phyloP scores from a whole-genome alignment of 805 yeast species.

The Starmerella davenportii region DNA sequence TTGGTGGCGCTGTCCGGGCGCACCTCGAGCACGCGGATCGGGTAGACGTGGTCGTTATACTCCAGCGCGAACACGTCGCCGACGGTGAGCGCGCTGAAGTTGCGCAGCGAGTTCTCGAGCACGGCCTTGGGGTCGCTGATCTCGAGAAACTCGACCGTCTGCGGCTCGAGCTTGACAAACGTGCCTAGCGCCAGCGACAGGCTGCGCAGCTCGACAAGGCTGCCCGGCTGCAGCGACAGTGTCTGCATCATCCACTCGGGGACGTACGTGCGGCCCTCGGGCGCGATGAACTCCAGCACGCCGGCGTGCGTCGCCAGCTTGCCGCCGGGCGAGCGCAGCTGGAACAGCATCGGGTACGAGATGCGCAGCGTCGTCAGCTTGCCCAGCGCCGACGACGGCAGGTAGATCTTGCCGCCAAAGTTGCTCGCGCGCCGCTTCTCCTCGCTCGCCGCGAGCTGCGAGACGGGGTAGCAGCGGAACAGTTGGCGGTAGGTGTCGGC shows the following conservation, averaged over 20 bases:
- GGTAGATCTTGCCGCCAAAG: constrained; percentile 85
- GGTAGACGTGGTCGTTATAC: constrained; percentile 63
- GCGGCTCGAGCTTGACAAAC: constrained; percentile 90
- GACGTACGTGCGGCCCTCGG: constrained; percentile 84
- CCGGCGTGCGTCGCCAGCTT: constrained; percentile 64
- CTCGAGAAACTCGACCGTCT: constrained; percentile 78
- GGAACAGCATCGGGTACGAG: constrained; percentile 90
- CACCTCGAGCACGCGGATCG: constrained; percentile 69
- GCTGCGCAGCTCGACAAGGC: constrained; percentile 49
- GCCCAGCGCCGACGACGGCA: constrained; percentile 84
- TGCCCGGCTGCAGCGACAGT: constrained; percentile 54
- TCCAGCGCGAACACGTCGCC: constrained; percentile 69
- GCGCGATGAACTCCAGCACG: constrained; percentile 89
- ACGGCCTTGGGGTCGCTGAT: constrained; percentile 95
- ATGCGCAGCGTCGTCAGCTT: constrained; percentile 77
- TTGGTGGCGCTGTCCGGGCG: constrained; percentile 50
- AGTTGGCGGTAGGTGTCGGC: constrained; percentile 51
- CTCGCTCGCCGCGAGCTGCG: constrained; percentile 65
- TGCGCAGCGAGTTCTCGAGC: constrained; percentile 74
- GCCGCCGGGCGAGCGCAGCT: constrained; percentile 43
- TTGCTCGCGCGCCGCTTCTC: constrained; percentile 47
- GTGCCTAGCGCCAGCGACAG: constrained; percentile 71
- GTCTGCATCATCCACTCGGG: constrained; percentile 96
- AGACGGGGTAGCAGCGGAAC: constrained; percentile 81
- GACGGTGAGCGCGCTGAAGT: constrained; percentile 72